Conservation (phyloP, 768 basidiomycete species). For the Clitopilus passeckerianus region DNA sequence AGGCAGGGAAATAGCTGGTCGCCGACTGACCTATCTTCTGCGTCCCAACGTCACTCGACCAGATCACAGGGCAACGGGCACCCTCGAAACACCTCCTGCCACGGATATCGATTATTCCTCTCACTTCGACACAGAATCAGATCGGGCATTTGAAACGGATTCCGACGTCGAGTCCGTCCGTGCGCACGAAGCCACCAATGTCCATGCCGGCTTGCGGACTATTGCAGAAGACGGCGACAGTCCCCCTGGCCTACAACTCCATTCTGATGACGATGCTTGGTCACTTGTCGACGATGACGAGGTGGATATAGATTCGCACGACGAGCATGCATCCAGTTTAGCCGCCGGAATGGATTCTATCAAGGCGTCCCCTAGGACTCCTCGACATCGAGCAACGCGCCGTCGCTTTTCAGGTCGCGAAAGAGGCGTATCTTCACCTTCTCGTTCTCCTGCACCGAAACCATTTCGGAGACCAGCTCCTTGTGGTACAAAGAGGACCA, state of each 20-base stretch:
- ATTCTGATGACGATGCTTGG: constrained; percentile 23
- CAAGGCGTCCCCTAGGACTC: constrained; percentile 8
- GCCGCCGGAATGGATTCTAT: constrained; percentile 23
- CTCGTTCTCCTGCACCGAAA: constrained; percentile 42
- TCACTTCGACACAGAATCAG: constrained; percentile 45
- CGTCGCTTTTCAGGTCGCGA: constrained; percentile 22
- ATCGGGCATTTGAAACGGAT: constrained; percentile 45
- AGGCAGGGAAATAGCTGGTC: constrained; percentile 57
- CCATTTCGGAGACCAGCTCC: constrained; percentile 21
- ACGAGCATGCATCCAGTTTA: constrained; percentile 18
- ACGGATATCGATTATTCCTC: constrained; percentile 63
- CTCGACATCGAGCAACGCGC: constrained; percentile 26
- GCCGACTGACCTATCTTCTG: constrained; percentile 73
- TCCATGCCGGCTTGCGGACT: constrained; percentile 1
- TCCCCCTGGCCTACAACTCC: background rate
- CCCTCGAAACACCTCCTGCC: constrained; percentile 65
- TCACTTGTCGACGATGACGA: constrained; percentile 28
- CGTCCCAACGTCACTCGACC: constrained; percentile 71
- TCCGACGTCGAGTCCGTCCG: constrained; percentile 34
- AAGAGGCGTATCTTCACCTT: constrained; percentile 46
- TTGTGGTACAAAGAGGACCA: constrained; percentile 3
- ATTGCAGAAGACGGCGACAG: constrained; percentile 1
- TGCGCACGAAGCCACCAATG: background rate
- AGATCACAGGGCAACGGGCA: constrained; percentile 34
- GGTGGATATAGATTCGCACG: constrained; percentile 22